Evolutionary conservation across 176 grass and related monocot species (phyloP), one percentile per base, ranked within the genome.

Genomic region (Aegilops longissima): DNA sequence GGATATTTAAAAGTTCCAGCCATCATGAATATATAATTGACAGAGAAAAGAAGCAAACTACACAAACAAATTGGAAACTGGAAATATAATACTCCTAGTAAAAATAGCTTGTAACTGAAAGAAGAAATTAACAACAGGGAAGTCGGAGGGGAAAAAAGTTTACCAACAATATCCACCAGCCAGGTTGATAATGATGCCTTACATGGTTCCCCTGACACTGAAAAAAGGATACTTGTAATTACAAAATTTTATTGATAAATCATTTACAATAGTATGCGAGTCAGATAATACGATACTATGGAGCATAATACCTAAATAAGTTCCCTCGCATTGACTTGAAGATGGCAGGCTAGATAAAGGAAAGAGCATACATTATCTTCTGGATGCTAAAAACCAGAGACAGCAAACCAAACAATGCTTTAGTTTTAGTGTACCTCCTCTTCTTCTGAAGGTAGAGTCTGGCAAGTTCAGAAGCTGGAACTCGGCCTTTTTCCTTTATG

Each of bases 361-460:
- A 83, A 74, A 61, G 52, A 23, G 23, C 29, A 76, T 73, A 58
- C 2, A 14, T 13, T 73, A 35, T 62, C 70, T 62, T 61, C 70
- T 62, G 8, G n/a, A 61, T 73, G 33, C 73, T 70, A 83, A 61
- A 73, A 13, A 18, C 31, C 9, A 73, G 35, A 73, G 40, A 61
- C 14, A 44, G 70, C 33, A 31, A 61, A 83, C 27, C 27, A 10
- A 45, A 44, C 7, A 74, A 6, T 58, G 3, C 35, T 73, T 40
- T 35, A 21, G 34, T 35, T 38, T 73, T 72, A 56, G 12, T 23
- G 24, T 72, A 83, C 82, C 82, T 73, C 69, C 54, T 83, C 69
- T 73, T 61, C 35, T 83, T 83, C 82, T 83, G 66, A 83, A 83
- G 69, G 34, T 83, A 74, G 69, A 83, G 30, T 5, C 16, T 36